phyloP scores from a whole-genome alignment of 2,329 filamentous ascomycete species.

The Cryphonectria nitschkei region DNA sequence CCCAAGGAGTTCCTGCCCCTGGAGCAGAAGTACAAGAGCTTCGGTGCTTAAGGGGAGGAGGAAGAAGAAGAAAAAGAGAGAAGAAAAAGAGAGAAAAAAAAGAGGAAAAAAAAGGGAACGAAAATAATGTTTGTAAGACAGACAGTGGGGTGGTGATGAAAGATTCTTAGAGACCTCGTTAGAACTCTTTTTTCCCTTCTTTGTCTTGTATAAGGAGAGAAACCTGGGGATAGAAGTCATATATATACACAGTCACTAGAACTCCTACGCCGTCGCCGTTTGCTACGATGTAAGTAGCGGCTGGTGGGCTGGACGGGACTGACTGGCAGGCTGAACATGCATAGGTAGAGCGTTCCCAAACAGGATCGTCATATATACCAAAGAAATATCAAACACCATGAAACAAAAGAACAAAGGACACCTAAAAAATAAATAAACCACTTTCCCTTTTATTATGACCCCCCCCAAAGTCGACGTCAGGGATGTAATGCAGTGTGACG shows the following conservation, averaged over 20 bases:
- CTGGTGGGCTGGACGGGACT: background rate
- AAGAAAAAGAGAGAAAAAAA: background rate
- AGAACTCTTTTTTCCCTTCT: background rate
- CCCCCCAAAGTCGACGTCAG: background rate
- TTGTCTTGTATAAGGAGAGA: background rate
- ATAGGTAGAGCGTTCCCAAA: background rate
- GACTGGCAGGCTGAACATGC: background rate
- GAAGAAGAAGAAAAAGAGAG: background rate
- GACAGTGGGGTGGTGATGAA: no score
- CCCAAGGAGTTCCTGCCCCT: conserved; percentile 69
- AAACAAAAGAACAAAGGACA: no score
- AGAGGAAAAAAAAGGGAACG: background rate
- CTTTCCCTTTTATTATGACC: no score
- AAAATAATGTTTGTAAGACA: no score
- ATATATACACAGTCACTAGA: conserved; percentile 1
- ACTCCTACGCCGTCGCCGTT: no score
- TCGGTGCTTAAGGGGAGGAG: conserved; percentile 49
- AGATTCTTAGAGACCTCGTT: background rate
- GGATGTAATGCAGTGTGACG: background rate
- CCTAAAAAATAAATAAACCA: no score
- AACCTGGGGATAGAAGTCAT: background rate
- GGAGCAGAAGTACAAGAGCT: conserved; percentile 69
- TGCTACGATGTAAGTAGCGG: background rate
- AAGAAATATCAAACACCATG: background rate
- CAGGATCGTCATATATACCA: background rate